Evolutionary conservation across 805 yeast genomes (phyloP), one percentile per base, ranked within the genome.

Genomic region (Barnettozyma botsteinii): DNA sequence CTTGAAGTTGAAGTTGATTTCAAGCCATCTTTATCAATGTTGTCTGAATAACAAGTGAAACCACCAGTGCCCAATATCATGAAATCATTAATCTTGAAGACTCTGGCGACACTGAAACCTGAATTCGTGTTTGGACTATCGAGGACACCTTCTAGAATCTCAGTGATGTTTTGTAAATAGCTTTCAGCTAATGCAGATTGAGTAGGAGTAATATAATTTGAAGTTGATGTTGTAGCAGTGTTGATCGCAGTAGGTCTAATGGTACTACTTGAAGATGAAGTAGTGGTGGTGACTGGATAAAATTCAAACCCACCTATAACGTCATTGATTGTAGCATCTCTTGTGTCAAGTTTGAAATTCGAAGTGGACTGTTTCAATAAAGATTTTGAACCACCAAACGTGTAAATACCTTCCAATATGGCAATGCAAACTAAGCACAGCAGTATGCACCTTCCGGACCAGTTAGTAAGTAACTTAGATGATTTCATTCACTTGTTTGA

Each of bases 331-430:
- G 33, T 33, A 8, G 41, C 37, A 5, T 28, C 25, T 19, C 41
- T 42, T 11, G 46, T 42, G 13, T 42, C 46, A 13, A 42, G 14
- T 21, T 38, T 34, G 24, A 38, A 24, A 14, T 30, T 37, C 5
- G 39, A 22, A 31, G 43, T 42, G 10, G 43, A 39, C 11, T 31
- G 34, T 25, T 31, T 32, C 4, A 42, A 20, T 5, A 39, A 17
- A 1, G 31, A 8, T 17, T 28, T 17, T 5, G 31, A 17, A n/a
- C 27, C 33, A 20, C 44, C 44, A 23, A 32, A 36, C 11, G 33
- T 33, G 24, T 31, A 36, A 18, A 41, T 22, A 32, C 42, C 37
- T 31, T 34, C 35, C 13, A 39, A 28, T 7, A 33, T 14, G 9
- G 9, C 25, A 13, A 32, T 26, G 7, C 9, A 9, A 4, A 25